Base-by-base conservation (phyloP, 768 basidiomycete species). In the Agaricus sinodeliciosus region DNA sequence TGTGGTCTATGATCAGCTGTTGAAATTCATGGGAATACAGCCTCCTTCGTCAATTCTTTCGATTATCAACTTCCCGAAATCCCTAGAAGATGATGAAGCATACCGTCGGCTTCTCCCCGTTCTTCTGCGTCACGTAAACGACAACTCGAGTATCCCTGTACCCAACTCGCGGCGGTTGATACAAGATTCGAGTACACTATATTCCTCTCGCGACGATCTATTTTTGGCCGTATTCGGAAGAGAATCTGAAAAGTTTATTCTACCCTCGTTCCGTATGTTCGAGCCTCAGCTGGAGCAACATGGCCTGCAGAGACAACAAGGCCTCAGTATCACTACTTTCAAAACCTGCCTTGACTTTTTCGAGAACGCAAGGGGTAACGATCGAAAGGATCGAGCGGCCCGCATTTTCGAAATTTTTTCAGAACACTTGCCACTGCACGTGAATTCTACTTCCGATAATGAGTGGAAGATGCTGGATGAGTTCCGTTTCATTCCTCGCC, bases 401-500 rank as follows among this genome's bases (percentile, higher is more conserved):
- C 54, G 61, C 26, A 57, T 76, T 0, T 77, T 69, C 49, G 54
- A 56, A 1, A 63, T 61, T 2, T 78, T 71, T 49, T 67, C 61
- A 35, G 57, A 69, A 16, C 58, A 59, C 15, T 58, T 76, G 9
- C 71, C 75, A 0, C 49, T 72, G 51, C 59, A 53, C 1, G 57
- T 69, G 26, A 28, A 31, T 6, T 28, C 47, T 1, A 48, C 58
- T 11, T 48, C 58, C 11, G 42, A 46, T 8, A 13, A 59, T 25
- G 53, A 40, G 2, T 77, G 74, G 72, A 43, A 40, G 2, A 43
- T 58, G 15, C 47, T 77, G 12, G 69, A 73, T 44, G 36, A 59
- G 9, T 47, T 72, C 5, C 54, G 63, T 1, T 80, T 80, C 54
- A 67, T 79, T 36, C 76, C 77, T 3, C 63, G 73, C 1, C 45